Base-by-base conservation (phyloP, 257 asterid species). In the Mentha longifolia region DNA sequence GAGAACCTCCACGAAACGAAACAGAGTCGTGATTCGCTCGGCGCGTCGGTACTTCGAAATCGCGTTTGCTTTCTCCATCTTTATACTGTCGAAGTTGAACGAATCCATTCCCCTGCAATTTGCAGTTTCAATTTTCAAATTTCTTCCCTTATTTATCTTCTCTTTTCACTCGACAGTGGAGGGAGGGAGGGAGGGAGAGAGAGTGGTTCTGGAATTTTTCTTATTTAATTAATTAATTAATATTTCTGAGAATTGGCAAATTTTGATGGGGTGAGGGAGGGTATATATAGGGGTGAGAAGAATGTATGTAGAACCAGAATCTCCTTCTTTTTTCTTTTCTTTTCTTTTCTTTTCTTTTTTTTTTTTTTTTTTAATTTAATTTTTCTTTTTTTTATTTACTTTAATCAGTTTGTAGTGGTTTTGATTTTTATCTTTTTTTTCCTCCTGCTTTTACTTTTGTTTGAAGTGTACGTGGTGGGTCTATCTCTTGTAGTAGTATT, bases 51-150 rank as follows among this genome's bases (percentile, higher is more conserved):
- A 74, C 79, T 68, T 77, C 9, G 73, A 64, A 61, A 73, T 67
- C 65, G 81, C 83, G 46, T 81, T 82, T 7, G 85, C 77, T 79
- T 86, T 88, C 86, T 83, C 87, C 28, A 56, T 16, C 67, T 62
- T 81, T 30, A 84, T 67, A 62, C 78, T 78, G 17, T 70, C 72
- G 45, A 80, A 41, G 16, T 63, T 76, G 73, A 80, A 71, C 10
- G 89, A 70, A 72, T 79, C 80, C 87, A 89, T 89, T 78, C 16
- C 10, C 37, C 3, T 20, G 0, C 22, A 12, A 35, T 46, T 52
- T 19, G 13, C 25, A 16, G 9, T 8, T 15, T 1, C 39, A 35
- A 9, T 22, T 56, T 47, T 47, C 39, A 6, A n/a, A 8, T 33
- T 42, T 20, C 67, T 19, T 61, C 49, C 10, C 49, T 11, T 50